A percentile compares a stretch with the other conserved stretches of the same genome.
Evolutionary conservation across 2,329 filamentous ascomycete genomes (phyloP).

Genomic region (Emergomyces orientalis): DNA sequence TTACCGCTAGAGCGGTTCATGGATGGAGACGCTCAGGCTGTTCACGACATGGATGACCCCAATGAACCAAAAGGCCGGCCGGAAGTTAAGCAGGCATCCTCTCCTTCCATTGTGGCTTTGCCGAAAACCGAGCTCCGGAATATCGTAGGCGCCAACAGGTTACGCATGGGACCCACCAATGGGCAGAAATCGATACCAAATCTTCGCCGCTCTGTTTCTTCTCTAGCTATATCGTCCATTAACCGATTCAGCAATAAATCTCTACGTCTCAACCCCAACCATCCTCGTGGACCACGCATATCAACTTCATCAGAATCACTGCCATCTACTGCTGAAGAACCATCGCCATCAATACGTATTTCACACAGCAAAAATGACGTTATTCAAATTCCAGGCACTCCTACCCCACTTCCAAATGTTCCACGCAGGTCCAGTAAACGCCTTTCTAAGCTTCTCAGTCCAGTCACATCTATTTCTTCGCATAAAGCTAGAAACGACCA

Average conservation of each 20-base stretch:
- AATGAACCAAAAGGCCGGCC: constrained; percentile 12
- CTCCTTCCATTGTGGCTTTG: constrained; percentile 21
- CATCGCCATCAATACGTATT: constrained; percentile 14
- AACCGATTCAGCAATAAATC: constrained; percentile 3
- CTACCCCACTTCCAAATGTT: constrained; percentile 10
- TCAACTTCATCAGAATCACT: constrained; percentile 1
- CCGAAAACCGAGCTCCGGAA: constrained; percentile 17
- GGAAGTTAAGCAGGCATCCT: constrained; percentile 16
- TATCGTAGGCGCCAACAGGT: constrained; percentile 6
- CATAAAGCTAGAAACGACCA: neutral
- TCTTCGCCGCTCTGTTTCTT: constrained; percentile 12
- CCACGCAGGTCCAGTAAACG: constrained; percentile 23
- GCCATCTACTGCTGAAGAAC: constrained; percentile 6
- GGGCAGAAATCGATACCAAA: constrained; percentile 3
- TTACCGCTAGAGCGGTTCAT: constrained; percentile 14
- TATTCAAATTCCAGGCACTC: neutral
- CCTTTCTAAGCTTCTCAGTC: constrained; percentile 12
- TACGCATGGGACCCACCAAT: constrained; percentile 1
- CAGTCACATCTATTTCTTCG: constrained; percentile 6
- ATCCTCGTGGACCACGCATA: neutral
- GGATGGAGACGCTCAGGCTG: constrained; percentile 28
- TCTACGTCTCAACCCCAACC: neutral
- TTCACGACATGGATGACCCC: constrained; percentile 18
- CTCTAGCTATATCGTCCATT: constrained; percentile 7
- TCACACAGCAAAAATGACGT: constrained; percentile 3